Evolutionary conservation across 2,329 filamentous ascomycete genomes (phyloP).

Genomic region (Claviceps lovelessii): DNA sequence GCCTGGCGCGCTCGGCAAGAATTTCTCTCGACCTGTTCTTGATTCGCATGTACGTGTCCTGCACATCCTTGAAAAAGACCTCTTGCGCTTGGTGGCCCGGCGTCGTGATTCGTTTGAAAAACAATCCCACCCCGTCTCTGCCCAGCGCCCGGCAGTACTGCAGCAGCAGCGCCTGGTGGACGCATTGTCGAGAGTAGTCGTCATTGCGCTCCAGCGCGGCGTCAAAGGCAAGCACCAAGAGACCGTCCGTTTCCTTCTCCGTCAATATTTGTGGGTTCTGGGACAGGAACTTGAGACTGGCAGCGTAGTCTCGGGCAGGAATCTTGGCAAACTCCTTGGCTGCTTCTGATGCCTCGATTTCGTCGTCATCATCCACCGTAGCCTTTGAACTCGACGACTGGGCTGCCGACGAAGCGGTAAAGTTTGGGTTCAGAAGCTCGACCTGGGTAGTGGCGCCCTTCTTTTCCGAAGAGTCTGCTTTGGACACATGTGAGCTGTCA

Average conservation of each 20-base stretch:
- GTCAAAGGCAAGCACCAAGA: conserved; percentile 86
- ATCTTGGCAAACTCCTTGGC: conserved; percentile 76
- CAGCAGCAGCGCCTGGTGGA: conserved; percentile 81
- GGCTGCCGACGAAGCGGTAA: conserved; percentile 9
- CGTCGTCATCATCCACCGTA: conserved; percentile 51
- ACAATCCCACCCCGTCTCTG: conserved; percentile 72
- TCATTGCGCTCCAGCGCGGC: conserved; percentile 62
- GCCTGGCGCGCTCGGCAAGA: conserved; percentile 35
- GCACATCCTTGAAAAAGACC: conserved; percentile 85
- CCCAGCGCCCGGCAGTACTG: conserved; percentile 92
- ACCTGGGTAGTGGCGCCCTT: conserved; percentile 38
- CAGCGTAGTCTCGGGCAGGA: conserved; percentile 56
- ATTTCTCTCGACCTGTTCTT: conserved; percentile 63
- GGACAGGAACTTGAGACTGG: conserved; percentile 64
- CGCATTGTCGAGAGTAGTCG: conserved; percentile 68
- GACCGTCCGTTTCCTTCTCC: conserved; percentile 78
- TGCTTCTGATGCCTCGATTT: conserved; percentile 60
- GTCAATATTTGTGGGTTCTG: conserved; percentile 62
- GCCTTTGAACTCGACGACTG: conserved; percentile 7
- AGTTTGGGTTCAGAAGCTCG: conserved; percentile 64
- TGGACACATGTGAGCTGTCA: conserved; percentile 68
- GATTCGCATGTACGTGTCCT: conserved; percentile 74
- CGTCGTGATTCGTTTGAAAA: conserved; percentile 93
- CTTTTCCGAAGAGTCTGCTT: conserved; percentile 33
- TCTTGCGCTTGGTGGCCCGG: conserved; percentile 79